Conservation (phyloP, 2,329 filamentous ascomycete species). For the Aspergillus carbonarius region DNA sequence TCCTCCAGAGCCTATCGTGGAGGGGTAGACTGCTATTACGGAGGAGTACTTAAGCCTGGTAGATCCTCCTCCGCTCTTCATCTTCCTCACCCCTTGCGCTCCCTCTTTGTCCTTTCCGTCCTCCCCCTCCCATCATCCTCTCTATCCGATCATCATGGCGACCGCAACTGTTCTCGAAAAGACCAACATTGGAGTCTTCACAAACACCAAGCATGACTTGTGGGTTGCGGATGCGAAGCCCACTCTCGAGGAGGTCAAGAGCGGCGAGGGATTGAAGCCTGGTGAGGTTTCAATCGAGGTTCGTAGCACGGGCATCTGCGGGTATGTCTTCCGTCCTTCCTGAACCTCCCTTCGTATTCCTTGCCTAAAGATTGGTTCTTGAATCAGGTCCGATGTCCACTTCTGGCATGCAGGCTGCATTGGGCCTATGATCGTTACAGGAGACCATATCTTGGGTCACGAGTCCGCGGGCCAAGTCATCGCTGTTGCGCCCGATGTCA, state of each 20-base stretch:
- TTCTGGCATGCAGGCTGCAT: conserved; percentile 97
- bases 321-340: conserved; percentile 52
- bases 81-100: conserved; percentile 10
- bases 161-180: conserved; percentile 55
- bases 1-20: neutral
- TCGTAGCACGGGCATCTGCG: conserved; percentile 95
- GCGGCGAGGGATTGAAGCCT: conserved; percentile 66
- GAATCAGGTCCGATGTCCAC: conserved; percentile 78
- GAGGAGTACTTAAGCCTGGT: neutral
- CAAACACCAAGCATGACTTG: conserved; percentile 86
- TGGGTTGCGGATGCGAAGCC: conserved; percentile 83
- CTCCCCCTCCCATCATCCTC: neutral
- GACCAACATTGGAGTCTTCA: conserved; percentile 93
- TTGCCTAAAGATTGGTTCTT: conserved; percentile 11
- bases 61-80: conserved; percentile 12
- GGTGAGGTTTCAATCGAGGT: conserved; percentile 87
- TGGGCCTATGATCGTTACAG: conserved; percentile 89
- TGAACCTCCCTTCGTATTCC: neutral
- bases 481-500: conserved; percentile 72
- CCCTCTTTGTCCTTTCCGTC: conserved; percentile 1
- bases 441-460: conserved; percentile 89
- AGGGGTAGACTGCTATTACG: neutral
- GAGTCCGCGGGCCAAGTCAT: conserved; percentile 79
- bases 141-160: conserved; percentile 24
- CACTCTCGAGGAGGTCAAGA: conserved; percentile 69